These are phyloP conservation scores for Yamadazyma dendronema DNA, from an alignment of 1,139 yeast species.

Conservation along the genomic window DNA sequence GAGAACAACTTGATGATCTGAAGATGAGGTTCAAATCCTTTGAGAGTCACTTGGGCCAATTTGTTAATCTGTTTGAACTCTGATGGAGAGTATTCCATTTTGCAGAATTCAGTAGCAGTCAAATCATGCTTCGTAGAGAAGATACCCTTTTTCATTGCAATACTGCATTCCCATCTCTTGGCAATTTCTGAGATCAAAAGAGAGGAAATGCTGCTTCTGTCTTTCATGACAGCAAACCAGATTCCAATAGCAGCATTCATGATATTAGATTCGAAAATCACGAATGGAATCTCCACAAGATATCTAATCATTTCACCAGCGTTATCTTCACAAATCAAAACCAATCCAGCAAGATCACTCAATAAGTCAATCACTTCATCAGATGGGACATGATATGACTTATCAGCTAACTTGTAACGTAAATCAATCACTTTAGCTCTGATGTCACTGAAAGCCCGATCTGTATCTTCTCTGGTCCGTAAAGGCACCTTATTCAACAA, in stretches of 20 bases:
- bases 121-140: constrained; percentile 62
- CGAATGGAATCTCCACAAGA: constrained; percentile 72
- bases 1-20: constrained; percentile 65
- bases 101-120: constrained; percentile 59
- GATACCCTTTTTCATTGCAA: constrained; percentile 60
- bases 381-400: constrained; percentile 15
- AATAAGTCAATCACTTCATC: constrained; percentile 43
- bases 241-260: constrained; percentile 69
- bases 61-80: constrained; percentile 60
- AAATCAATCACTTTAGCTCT: constrained; percentile 17
- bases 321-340: constrained; percentile 44
- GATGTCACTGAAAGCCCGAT: constrained; percentile 25
- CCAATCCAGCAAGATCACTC: constrained; percentile 49
- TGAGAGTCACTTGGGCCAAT: constrained; percentile 35
- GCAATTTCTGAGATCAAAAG: constrained; percentile 69
- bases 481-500: constrained; percentile 36
- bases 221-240: constrained; percentile 82
- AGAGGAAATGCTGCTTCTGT: constrained; percentile 54
- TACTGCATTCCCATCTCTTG: constrained; percentile 65
- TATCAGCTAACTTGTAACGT: constrained; percentile 13
- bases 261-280: constrained; percentile 55
- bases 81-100: constrained; percentile 91
- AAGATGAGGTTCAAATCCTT: constrained; percentile 70
- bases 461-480: constrained; percentile 30
- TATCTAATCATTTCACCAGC: constrained; percentile 55